Conservation (phyloP, 106 monocot species). For the Dendrobium officinale region DNA sequence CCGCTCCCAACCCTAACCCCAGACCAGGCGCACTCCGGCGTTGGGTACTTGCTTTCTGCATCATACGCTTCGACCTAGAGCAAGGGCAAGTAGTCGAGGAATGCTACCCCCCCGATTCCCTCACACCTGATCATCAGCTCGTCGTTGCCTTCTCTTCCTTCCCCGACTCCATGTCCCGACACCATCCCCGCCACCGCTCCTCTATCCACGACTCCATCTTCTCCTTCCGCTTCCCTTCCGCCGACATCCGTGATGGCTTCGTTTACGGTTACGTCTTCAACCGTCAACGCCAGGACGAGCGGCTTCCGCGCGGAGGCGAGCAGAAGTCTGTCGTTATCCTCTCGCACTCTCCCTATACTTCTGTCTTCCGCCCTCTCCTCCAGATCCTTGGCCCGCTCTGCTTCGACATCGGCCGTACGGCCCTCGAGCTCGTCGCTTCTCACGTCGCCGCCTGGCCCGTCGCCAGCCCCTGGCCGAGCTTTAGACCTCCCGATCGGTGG, state of each 20-base stretch:
- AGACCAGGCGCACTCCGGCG: slow-evolving; percentile 40
- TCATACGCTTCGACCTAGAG: slow-evolving; percentile 96
- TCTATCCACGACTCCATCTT: slow-evolving; percentile 92
- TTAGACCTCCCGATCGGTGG: slow-evolving; percentile 74
- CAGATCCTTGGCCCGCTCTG: slow-evolving; percentile 90
- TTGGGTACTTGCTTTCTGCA: slow-evolving; percentile 71
- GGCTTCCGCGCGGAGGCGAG: slow-evolving; percentile 91
- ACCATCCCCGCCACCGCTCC: slow-evolving; percentile 44
- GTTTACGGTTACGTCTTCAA: slow-evolving; percentile 96
- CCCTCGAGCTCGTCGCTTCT: slow-evolving; percentile 69
- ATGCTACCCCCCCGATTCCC: slow-evolving; percentile 51
- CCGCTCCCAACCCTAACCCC: not conserved
- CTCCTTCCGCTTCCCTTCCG: slow-evolving; percentile 66
- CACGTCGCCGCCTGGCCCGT: slow-evolving; percentile 76
- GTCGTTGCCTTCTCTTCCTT: slow-evolving; percentile 89
- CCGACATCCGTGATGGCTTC: slow-evolving; percentile 13
- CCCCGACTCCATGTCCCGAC: slow-evolving; percentile 88
- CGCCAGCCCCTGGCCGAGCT: slow-evolving; percentile 32
- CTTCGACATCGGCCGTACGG: slow-evolving; percentile 74
- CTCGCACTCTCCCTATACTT: slow-evolving; percentile 55
- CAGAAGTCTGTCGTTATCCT: slow-evolving; percentile 96
- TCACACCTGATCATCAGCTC: slow-evolving; percentile 45
- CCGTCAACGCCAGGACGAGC: slow-evolving; percentile 85
- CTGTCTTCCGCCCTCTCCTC: slow-evolving; percentile 76
- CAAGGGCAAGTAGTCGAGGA: slow-evolving; percentile 82